These are phyloP conservation scores for Geotrichum ghanense DNA, from an alignment of 805 yeast species.

Conservation along the genomic window DNA sequence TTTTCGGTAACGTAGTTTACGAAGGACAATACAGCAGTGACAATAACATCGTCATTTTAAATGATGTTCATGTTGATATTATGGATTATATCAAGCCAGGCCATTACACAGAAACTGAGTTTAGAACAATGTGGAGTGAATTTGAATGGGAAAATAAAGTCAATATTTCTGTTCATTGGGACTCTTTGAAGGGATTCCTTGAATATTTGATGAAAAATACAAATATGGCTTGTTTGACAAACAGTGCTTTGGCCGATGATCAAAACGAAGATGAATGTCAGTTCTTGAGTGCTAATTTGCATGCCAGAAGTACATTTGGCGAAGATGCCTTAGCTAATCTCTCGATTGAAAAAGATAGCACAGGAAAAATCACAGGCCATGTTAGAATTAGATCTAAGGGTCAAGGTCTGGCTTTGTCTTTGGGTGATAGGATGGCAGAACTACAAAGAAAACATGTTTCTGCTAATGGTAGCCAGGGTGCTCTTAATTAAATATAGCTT, in stretches of 20 bases:
- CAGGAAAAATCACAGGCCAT: slow-evolving; percentile 78
- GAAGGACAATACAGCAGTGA: slow-evolving; percentile 93
- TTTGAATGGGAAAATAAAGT: slow-evolving; percentile 99
- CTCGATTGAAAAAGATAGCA: slow-evolving; percentile 73
- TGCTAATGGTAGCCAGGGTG: background rate
- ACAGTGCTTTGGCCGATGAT: slow-evolving; percentile 75
- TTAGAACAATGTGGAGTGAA: slow-evolving; percentile 98
- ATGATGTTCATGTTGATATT: slow-evolving; percentile 90
- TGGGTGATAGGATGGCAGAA: slow-evolving; percentile 86
- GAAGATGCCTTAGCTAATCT: slow-evolving; percentile 95
- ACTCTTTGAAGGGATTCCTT: slow-evolving; percentile 70
- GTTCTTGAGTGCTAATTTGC: slow-evolving; percentile 87
- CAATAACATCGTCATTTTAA: slow-evolving; percentile 78
- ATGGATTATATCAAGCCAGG: slow-evolving; percentile 97
- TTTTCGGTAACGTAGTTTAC: slow-evolving; percentile 92
- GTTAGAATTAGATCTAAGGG: slow-evolving; percentile 96
- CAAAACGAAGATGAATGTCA: slow-evolving; percentile 44
- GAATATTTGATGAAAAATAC: slow-evolving; percentile 69
- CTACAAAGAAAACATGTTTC: slow-evolving; percentile 37
- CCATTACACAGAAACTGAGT: slow-evolving; percentile 73
- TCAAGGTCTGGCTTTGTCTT: slow-evolving; percentile 88
- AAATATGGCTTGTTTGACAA: slow-evolving; percentile 88
- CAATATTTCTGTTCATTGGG: slow-evolving; percentile 40
- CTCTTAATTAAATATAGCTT: slow-evolving; percentile 1
- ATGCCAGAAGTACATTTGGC: slow-evolving; percentile 87